Base-by-base conservation (phyloP, 805 yeast species). In the Wickerhamiella kurtzmanii region DNA sequence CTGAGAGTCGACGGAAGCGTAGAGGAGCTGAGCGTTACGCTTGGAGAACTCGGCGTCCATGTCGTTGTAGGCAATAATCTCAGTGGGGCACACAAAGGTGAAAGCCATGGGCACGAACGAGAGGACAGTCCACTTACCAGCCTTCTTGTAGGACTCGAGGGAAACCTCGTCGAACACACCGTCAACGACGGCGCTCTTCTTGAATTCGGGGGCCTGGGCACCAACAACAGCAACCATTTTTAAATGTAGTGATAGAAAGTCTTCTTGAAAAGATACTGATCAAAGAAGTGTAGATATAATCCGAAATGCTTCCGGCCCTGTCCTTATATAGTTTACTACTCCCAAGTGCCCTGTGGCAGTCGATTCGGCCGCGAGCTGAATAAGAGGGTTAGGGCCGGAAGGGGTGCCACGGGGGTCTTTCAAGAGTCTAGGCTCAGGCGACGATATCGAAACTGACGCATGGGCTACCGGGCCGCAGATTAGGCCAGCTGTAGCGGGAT, bases 31-130 rank as follows among this genome's bases (percentile, higher is more conserved):
- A 58, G 86, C 79, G 63, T 80, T 89, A 66, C 85, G 81, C 58
- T 77, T 94, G 60, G 82, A 68, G 72, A 92, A 92, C 76, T 81
- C 80, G 75, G 80, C 78, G 60, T 78, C 83, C 59, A 96, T 96
- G 60, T 89, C 95, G 54, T 96, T 84, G 82, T 87, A 92, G 60
- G 97, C 97, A 70, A 92, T 80, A 75, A 92, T 88, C 76, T 92
- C 97, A 59, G 98, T 92, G 70, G 99, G 98, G 74, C 98, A 92
- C 55, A 92, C 97, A 60, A 92, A 92, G 52, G 99, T 92, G 88
- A 92, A 92, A 45, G 98, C 98, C 77, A 89, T 74, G 70, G 98
- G 99, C 68, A 92, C 82, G 75, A 92, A 92, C 54, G 94, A 97
- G 63, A 92, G 76, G 56, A 92, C 71, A 58, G 92, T 96, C 95